A percentile compares a stretch with the other conserved stretches of the same genome.
These are phyloP conservation scores for Ligustrum vulgare DNA, from an alignment of 257 asterid genomes.

Conservation along the genomic window DNA sequence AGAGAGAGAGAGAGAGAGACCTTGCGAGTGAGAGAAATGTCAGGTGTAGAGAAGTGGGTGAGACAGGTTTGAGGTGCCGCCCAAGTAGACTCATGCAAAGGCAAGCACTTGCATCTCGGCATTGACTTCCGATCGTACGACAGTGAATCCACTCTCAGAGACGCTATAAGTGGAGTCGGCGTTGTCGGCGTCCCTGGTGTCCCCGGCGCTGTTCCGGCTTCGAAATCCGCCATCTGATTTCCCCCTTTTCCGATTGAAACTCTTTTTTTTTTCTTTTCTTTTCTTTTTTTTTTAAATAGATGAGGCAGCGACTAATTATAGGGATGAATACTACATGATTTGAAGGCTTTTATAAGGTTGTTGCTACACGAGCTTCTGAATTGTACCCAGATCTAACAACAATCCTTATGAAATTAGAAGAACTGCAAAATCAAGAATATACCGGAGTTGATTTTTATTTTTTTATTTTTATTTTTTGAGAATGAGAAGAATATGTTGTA, in stretches of 20 bases:
- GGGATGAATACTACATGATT: conserved; percentile 35
- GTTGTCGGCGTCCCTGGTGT: conserved; percentile 67
- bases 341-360: conserved; percentile 43
- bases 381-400: conserved; percentile 40
- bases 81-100: conserved; percentile 65
- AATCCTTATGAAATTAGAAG: neutral
- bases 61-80: conserved; percentile 81
- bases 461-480: conserved; percentile 24
- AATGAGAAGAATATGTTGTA: neutral
- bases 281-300: neutral
- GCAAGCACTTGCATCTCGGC: conserved; percentile 93
- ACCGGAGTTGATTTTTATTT: neutral
- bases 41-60: conserved; percentile 57
- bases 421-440: neutral
- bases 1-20: conserved; percentile 17
- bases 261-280: neutral
- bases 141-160: conserved; percentile 64
- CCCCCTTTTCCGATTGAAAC: neutral
- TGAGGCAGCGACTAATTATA: neutral
- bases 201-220: conserved; percentile 62
- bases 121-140: conserved; percentile 82
- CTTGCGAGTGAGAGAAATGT: conserved; percentile 91
- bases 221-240: conserved; percentile 56
- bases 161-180: conserved; percentile 66
- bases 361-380: conserved; percentile 44